Conservation (phyloP, 768 basidiomycete genomes). For the Suillus spraguei region DNA sequence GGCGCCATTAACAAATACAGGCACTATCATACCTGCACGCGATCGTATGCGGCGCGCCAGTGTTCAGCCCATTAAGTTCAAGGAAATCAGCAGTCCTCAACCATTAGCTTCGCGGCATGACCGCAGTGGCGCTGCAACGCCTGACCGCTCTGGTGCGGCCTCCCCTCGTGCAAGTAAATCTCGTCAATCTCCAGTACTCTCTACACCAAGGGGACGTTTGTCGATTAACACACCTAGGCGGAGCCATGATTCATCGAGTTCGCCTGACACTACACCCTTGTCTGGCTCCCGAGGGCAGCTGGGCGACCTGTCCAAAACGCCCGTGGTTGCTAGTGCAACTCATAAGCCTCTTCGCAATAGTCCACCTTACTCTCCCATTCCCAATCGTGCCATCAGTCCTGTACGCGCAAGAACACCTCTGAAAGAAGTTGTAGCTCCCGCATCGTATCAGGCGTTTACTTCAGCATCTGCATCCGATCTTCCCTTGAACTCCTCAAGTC, state of each 20-base stretch:
- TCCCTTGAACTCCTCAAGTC: conserved; percentile 36
- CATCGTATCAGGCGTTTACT: conserved; percentile 41
- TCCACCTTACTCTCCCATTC: conserved; percentile 41
- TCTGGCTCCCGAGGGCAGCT: conserved; percentile 39
- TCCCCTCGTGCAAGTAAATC: conserved; percentile 32
- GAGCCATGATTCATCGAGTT: conserved; percentile 42
- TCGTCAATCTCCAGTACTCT: conserved; percentile 36
- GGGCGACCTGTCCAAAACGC: conserved; percentile 36
- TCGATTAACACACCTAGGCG: conserved; percentile 40
- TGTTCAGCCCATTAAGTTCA: conserved; percentile 30
- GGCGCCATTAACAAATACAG: conserved; percentile 48
- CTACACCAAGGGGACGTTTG: conserved; percentile 28
- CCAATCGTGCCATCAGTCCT: conserved; percentile 43
- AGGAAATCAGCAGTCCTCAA: conserved; percentile 44
- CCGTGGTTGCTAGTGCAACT: conserved; percentile 40
- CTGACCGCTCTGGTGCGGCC: conserved; percentile 33
- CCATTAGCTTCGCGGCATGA: conserved; percentile 39
- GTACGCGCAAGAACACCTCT: conserved; percentile 44
- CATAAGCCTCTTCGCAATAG: conserved; percentile 41
- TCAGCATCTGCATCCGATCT: conserved; percentile 56
- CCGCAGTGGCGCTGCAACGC: conserved; percentile 24
- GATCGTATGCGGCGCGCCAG: conserved; percentile 47
- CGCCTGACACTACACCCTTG: conserved; percentile 49
- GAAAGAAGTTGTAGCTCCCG: conserved; percentile 42
- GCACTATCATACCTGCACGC: conserved; percentile 48